Percentiles rank a stretch among this genome's conserved stretches.
Evolutionary conservation across 352 stramenopile genomes (phyloP).

Genomic region (Phytophthora sp.): DNA sequence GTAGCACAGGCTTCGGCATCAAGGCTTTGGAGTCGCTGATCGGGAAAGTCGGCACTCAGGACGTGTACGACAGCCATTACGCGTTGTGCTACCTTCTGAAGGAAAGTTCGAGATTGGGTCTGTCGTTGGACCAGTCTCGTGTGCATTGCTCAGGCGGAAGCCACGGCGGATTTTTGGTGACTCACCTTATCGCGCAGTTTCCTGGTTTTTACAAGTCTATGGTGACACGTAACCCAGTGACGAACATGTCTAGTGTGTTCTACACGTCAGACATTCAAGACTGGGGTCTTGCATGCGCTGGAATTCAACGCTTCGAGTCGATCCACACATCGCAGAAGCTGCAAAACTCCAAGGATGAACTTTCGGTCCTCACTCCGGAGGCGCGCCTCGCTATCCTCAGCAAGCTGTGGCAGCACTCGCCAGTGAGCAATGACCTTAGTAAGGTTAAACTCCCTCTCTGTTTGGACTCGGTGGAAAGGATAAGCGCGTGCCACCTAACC

Average conservation of each 20-base stretch:
- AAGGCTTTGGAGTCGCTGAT: slow-evolving; percentile 90
- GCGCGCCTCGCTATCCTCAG: slow-evolving; percentile 64
- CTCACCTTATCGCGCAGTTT: slow-evolving; percentile 94
- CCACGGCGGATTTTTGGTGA: slow-evolving; percentile 95
- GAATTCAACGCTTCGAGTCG: slow-evolving; percentile 88
- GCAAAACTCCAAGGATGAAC: slow-evolving; percentile 27
- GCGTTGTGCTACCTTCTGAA: slow-evolving; percentile 78
- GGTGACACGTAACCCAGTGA: slow-evolving; percentile 91
- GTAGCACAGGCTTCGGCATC: slow-evolving; percentile 94
- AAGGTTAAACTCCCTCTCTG: slow-evolving; percentile 90
- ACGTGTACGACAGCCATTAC: slow-evolving; percentile 94
- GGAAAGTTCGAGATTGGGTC: slow-evolving; percentile 43
- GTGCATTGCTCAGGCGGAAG: slow-evolving; percentile 95
- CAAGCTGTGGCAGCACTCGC: slow-evolving; percentile 90
- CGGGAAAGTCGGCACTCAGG: slow-evolving; percentile 89
- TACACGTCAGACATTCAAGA: slow-evolving; percentile 97
- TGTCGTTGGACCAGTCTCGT: slow-evolving; percentile 70
- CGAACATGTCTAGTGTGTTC: slow-evolving; percentile 94
- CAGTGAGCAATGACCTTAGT: slow-evolving; percentile 86
- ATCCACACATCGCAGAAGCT: slow-evolving; percentile 72
- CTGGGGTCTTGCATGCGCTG: slow-evolving; percentile 92
- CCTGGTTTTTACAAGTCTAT: slow-evolving; percentile 94
- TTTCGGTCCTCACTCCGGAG: slow-evolving; percentile 45
- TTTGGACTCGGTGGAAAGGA: slow-evolving; percentile 94
- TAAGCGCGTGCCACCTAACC: slow-evolving; percentile 87